Conservation (phyloP, 2,329 filamentous ascomycete genomes). For the Aureobasidium subglaciale region DNA sequence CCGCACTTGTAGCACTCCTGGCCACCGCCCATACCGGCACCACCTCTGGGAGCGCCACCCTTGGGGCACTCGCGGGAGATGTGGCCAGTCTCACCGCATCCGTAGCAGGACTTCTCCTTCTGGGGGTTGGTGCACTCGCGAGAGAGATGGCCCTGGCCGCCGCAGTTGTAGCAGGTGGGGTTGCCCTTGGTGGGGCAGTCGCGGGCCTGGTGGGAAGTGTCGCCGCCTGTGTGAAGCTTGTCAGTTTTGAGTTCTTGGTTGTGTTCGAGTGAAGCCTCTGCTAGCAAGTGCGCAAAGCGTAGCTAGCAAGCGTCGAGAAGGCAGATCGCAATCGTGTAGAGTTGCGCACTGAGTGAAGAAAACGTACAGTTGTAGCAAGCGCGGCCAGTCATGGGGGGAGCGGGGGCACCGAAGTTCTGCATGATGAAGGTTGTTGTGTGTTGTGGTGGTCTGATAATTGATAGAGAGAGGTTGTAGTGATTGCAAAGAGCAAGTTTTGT, state of each 20-base stretch:
- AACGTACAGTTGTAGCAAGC: constrained; percentile 55
- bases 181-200: constrained; percentile 46
- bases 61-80: constrained; percentile 76
- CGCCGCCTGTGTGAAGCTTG: constrained; percentile 34
- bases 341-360: not conserved
- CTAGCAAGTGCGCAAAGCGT: not conserved
- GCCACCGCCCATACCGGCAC: constrained; percentile 29
- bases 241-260: not conserved
- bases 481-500: not conserved
- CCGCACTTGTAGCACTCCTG: constrained; percentile 92
- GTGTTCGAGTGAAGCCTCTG: not conserved
- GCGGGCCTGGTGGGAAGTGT: constrained; percentile 42
- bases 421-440: constrained; percentile 28
- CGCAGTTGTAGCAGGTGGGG: constrained; percentile 32
- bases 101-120: constrained; percentile 72
- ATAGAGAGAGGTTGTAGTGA: not conserved
- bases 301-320: not conserved
- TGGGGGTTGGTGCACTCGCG: constrained; percentile 85
- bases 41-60: constrained; percentile 37
- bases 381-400: constrained; percentile 36
- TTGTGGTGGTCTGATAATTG: constrained; percentile 6
- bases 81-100: constrained; percentile 77
- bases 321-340: constrained; percentile 13
- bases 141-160: constrained; percentile 47
- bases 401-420: constrained; percentile 37